These are phyloP conservation scores for Boletus patriciae DNA, from an alignment of 768 basidiomycete genomes.

Conservation along the genomic window DNA sequence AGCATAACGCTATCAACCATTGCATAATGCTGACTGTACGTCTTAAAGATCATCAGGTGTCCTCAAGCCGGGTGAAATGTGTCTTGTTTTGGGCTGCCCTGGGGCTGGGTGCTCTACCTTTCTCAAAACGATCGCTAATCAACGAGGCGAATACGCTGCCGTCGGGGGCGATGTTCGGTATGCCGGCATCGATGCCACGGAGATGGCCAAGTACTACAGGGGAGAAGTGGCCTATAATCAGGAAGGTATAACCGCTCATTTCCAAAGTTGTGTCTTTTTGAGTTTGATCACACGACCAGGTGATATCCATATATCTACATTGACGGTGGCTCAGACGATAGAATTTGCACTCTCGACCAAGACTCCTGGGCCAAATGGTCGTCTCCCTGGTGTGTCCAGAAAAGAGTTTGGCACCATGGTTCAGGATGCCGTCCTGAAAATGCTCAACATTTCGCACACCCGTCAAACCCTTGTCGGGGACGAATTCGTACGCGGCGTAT, in stretches of 20 bases:
- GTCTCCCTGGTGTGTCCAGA: constrained; percentile 64
- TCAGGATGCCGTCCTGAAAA: constrained; percentile 61
- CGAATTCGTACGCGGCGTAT: constrained; percentile 80
- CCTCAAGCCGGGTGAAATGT: constrained; percentile 82
- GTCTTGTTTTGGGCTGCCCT: constrained; percentile 80
- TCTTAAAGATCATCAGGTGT: constrained; percentile 59
- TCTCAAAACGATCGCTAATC: constrained; percentile 79
- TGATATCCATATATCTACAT: constrained; percentile 78
- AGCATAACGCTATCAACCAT: background rate
- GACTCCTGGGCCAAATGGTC: constrained; percentile 71
- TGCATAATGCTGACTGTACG: background rate
- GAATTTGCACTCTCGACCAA: constrained; percentile 70
- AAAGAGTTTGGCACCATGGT: constrained; percentile 58
- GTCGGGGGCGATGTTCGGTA: constrained; percentile 78
- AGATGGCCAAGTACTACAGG: constrained; percentile 74
- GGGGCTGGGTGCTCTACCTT: constrained; percentile 86
- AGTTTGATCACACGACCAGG: constrained; percentile 41
- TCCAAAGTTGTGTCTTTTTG: background rate
- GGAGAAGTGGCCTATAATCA: constrained; percentile 81
- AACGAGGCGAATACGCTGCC: constrained; percentile 59
- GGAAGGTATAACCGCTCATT: constrained; percentile 48
- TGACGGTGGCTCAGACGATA: constrained; percentile 79
- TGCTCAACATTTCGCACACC: constrained; percentile 87
- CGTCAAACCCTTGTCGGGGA: constrained; percentile 78
- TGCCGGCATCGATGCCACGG: constrained; percentile 71